Base-by-base conservation (phyloP, 768 basidiomycete species). In the Lentinula lateritia region DNA sequence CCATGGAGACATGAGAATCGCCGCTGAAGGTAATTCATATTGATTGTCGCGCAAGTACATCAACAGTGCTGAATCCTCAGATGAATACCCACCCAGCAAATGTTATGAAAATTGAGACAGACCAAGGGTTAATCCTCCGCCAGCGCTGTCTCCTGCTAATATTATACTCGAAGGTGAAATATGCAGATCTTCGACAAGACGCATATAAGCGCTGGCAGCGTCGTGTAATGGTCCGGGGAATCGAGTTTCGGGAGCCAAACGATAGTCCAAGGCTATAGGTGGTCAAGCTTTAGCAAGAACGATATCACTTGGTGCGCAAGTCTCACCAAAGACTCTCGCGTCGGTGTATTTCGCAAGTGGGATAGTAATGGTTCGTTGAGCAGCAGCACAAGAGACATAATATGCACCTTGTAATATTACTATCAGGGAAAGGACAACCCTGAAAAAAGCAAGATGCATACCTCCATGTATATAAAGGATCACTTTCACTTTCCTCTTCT, bases 381-480 rank as follows among this genome's bases (percentile, higher is more conserved):
- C 92, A 28, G 95, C 90, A 10, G 95, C 90, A 66, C 90, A 93
- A 60, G 92, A 95, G 52, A 90, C 78, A 72, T 94, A 98, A 71
- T 97, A 99, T 41, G 95, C 96, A 48, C 94, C 93, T 91, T 46
- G 34, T 15, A 7, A 20, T 65, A 15, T 46, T 16, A 35, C 46
- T 16, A 16, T 56, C 23, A 34, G 45, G 50, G 43, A 23, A 18
- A 34, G 45, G 32, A 18, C 41, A 39, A 46, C 63, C 9, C 28
- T 3, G 20, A 46, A 68, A 52, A 53, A 34, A 20, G 18, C 57
- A 42, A 52, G 20, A 55, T 45, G 73, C 83, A 68, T 64, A 90
- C 95, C 95, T 58, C 95, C 96, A 69, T 98, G 96, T 9, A 98
- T 80, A 69, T 94, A 98, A 7, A 97, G 80, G n/a, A 97, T 85